phyloP scores from a whole-genome alignment of 768 basidiomycete genomes.

The Rhodotorula sphaerocarpa region DNA sequence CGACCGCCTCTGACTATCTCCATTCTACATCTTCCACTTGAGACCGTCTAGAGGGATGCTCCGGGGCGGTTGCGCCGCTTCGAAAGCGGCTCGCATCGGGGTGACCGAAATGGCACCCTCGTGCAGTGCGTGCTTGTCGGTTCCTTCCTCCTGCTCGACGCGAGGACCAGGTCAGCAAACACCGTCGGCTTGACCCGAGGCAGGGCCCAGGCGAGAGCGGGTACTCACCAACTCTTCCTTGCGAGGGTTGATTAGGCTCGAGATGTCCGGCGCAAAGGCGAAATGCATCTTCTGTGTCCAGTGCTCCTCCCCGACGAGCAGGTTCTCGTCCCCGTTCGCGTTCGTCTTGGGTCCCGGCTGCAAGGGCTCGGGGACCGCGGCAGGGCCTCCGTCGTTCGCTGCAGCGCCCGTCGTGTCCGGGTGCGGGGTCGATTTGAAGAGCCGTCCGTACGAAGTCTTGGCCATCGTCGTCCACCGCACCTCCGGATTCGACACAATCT shows the following conservation, averaged over 20 bases:
- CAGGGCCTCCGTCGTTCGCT: conserved; percentile 13
- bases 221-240: conserved; percentile 7
- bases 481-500: conserved; percentile 37
- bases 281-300: conserved; percentile 37
- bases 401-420: background rate
- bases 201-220: no score
- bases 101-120: conserved; percentile 32
- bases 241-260: conserved; percentile 40
- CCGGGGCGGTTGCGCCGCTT: background rate
- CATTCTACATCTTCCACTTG: conserved; percentile 5
- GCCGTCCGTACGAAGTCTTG: conserved; percentile 42
- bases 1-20: no score
- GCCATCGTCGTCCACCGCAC: conserved; percentile 44
- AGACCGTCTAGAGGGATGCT: background rate
- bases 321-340: background rate
- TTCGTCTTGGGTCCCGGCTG: background rate
- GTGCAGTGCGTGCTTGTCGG: conserved; percentile 40
- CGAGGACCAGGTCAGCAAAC: no score
- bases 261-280: conserved; percentile 43
- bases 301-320: conserved; percentile 14
- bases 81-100: conserved; percentile 31
- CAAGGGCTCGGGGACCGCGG: conserved; percentile 15
- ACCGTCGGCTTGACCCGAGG: no score
- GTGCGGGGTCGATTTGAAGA: conserved; percentile 41
- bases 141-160: conserved; percentile 37